Evolutionary conservation across 768 basidiomycete genomes (phyloP), one percentile per base, ranked within the genome.

Genomic region (Udeniomyces megalosporus): DNA sequence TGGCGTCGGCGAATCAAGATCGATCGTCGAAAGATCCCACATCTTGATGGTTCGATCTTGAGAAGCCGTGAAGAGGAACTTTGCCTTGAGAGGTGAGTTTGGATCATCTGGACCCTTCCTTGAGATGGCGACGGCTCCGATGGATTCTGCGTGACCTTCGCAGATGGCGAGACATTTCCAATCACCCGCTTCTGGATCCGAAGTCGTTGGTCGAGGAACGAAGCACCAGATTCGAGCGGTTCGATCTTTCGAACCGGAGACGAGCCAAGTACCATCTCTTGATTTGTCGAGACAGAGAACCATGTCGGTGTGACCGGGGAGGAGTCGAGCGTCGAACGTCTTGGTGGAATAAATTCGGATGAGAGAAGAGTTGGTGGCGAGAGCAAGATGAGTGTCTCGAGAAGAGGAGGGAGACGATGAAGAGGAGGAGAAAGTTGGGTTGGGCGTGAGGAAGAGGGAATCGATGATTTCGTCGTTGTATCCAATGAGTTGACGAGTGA

Each of bases 401-500:
- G 45, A 35, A 5, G 29, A 31, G 66, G 67, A 42, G 26, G 61
- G 29, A 1, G 71, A 69, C 22, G 71, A 51, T 24, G 76, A 71
- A n/a, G n/a, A n/a, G n/a, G n/a, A n/a, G n/a, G n/a, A n/a, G n/a
- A n/a, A n/a, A n/a, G n/a, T n/a, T n/a, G n/a, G n/a, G n/a, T n/a
- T n/a, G 28, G 69, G 70, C 49, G 80, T 80, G 62, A 99, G 78
- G 75, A 91, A 88, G 29, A 80, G 78, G 4, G 84, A 81, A 69
- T 97, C 95, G 55, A 96, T 85, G 67, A 97, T 91, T 74, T 97
- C 93, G 74, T 99, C 95, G 72, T 97, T 97, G 78, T 85, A 99
- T 0, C 95, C 95, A 68, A 97, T 83, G 67, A 97, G 75, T 68
- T 96, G 93, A 20, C 86, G 84, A 2, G 78, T 76, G 28, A 87